Evolutionary conservation across 2,329 filamentous ascomycete genomes (phyloP), one percentile per base, ranked within the genome.

Genomic region (Ascochyta fabae): DNA sequence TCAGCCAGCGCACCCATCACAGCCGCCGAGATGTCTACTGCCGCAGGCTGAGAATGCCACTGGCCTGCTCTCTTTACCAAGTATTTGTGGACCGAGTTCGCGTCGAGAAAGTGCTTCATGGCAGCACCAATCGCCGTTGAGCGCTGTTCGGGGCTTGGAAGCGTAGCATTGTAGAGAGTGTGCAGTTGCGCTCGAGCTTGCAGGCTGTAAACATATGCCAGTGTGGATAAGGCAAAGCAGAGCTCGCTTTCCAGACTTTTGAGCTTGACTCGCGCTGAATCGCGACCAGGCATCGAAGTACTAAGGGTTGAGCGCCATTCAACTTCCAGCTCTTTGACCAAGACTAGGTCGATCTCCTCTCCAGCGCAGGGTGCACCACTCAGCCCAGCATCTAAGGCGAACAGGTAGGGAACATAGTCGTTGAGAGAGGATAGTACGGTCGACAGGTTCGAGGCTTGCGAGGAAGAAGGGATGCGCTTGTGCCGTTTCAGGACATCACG

Each of bases 251-350:
- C 90, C 4, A 98, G 78, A 6, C 89, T 90, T 33, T 83, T 83
- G 7, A 95, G 80, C 62, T 86, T 88, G 6, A 90, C 79, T n/a
- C 91, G 84, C 12, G 85, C 78, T 13, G 82, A 79, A 66, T 91
- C 87, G 23, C 86, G 86, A 15, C 74, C 73, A 16, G 74, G 80
- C 4, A 84, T 73, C n/a, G 82, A 81, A 6, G 86, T 83, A 4
- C 87, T 86, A 16, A 98, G 79, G 0, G 90, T 94, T 5, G 91
- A 86, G 34, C 93, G 87, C 95, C 95, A 99, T 85, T 86, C 81
- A 10, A 84, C 80, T 51, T 90, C 84, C 35, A 96, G 84, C 47
- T 85, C 82, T 36, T 86, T 86, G 62, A 84, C 85, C 35, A 89
- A 78, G n/a, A 87, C 82, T 15, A 92, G 81, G 55, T 87, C 86